Base-by-base conservation (phyloP, 78 protist genomes). In the Parvularia atlantis region DNA sequence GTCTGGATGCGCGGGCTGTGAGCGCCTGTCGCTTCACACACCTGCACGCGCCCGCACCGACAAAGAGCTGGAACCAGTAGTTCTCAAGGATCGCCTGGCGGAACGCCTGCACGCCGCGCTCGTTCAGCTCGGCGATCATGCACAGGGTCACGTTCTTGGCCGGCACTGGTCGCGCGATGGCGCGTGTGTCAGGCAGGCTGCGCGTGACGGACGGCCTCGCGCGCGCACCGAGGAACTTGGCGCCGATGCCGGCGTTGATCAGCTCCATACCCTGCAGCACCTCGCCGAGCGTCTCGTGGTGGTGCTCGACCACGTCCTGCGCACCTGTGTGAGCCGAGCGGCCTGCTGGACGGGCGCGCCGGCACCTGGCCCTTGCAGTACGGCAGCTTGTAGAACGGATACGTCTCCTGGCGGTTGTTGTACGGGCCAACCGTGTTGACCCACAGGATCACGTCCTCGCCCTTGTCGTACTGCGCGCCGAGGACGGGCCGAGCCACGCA, bases 391-490 rank as follows among this genome's bases (percentile, higher is more conserved):
- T 66, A 84, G 71, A 66, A 91, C 26, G n/a, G 16, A 57, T 91
- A 91, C 31, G 93, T 91, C 71, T 91, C 93, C 36, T 87, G 92
- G 1, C 91, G 93, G 64, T 91, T 91, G 77, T 85, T 63, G 66
- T 75, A 87, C 20, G 92, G 92, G 16, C 93, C 95, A 4, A 90
- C 76, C 30, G 84, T 83, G 85, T 86, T 87, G 57, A 70, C 83
- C 83, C 72, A 86, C 7, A 86, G 44, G 4, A 30, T 31, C 35
- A 84, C 81, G 19, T 56, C 68, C 35, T 79, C 94, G 37, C 74
- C 64, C 2, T 56, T 36, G 2, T 39, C 17, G 71, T 86, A 86
- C 75, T n/a, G n/a, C n/a, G n/a, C n/a, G n/a, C n/a, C n/a, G n/a
- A n/a, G n/a, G n/a, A n/a, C n/a, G n/a, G n/a, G n/a, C n/a, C n/a